A percentile compares a stretch with the other conserved stretches of the same genome.
These are phyloP conservation scores for Termitomyces sp. DNA, from an alignment of 1,284 basidiomycete genomes.

Conservation along the genomic window DNA sequence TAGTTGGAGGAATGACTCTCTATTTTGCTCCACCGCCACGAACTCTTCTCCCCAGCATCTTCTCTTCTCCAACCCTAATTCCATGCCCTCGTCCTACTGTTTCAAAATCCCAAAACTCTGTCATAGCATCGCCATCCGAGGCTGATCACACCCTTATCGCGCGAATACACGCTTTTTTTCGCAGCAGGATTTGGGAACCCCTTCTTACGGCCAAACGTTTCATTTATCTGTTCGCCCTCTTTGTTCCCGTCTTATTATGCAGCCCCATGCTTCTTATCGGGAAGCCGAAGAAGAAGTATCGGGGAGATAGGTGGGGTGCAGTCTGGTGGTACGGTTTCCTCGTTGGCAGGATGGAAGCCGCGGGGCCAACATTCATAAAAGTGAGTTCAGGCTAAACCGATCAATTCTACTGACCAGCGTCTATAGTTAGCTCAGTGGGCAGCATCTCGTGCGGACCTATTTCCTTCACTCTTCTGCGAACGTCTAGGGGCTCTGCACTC, in stretches of 20 bases:
- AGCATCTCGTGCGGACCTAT: constrained; percentile 90
- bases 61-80: constrained; percentile 59
- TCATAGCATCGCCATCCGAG: constrained; percentile 62
- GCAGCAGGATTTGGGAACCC: constrained; percentile 75
- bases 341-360: constrained; percentile 87
- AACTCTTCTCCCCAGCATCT: constrained; percentile 39
- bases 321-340: constrained; percentile 95
- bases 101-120: constrained; percentile 22
- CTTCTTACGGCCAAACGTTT: constrained; percentile 83
- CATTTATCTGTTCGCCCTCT: constrained; percentile 78
- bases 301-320: constrained; percentile 79
- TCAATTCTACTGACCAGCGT: constrained; percentile 10
- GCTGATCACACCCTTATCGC: constrained; percentile 40
- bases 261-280: constrained; percentile 87
- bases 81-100: constrained; percentile 40
- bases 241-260: constrained; percentile 83
- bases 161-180: constrained; percentile 41
- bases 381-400: constrained; percentile 34
- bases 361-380: constrained; percentile 98
- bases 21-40: constrained; percentile 39
- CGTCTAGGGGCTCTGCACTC: constrained; percentile 88
- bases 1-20: constrained; percentile 48
- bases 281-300: constrained; percentile 43
- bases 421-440: constrained; percentile 95
- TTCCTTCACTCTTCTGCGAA: constrained; percentile 89